Percentiles rank a stretch among this genome's conserved stretches.
phyloP scores from a whole-genome alignment of 768 basidiomycete genomes.

The Coprinellus aureogranulatus region DNA sequence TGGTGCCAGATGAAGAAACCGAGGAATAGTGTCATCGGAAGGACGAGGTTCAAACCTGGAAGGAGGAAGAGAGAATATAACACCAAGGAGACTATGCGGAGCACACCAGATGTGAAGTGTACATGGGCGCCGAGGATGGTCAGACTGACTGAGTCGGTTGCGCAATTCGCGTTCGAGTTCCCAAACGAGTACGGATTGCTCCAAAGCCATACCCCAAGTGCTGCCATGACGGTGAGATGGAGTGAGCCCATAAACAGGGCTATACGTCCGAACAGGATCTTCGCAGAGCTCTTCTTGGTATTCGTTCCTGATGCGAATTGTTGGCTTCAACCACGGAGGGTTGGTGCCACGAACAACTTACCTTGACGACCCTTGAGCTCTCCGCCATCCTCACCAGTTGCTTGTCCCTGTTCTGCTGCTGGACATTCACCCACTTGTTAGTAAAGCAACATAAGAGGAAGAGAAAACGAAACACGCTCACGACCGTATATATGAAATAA shows the following conservation, averaged over 20 bases:
- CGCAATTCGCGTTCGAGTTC: not conserved
- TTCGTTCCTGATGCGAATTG: no score
- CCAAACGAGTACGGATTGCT: constrained; percentile 3
- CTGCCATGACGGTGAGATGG: constrained; percentile 11
- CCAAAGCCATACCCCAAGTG: constrained; percentile 15
- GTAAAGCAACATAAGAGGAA: no score
- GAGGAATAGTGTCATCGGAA: not conserved
- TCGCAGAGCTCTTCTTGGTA: no score
- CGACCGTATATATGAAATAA: not conserved
- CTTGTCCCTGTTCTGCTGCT: no score
- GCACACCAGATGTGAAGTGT: not conserved
- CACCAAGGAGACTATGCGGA: constrained; percentile 2
- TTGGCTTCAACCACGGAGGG: no score
- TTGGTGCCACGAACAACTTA: no score
- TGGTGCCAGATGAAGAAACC: not conserved
- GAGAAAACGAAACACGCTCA: no score
- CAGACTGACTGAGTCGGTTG: not conserved
- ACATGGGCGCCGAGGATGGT: not conserved
- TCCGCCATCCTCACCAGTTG: no score
- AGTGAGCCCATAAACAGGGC: constrained; percentile 7
- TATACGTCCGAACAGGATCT: not conserved
- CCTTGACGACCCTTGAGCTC: no score
- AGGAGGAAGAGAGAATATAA: constrained; percentile 1
- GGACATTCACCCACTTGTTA: no score
- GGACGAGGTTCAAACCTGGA: constrained; percentile 3